phyloP scores from a whole-genome alignment of 2,329 filamentous ascomycete genomes.

The Gyromitra esculenta region DNA sequence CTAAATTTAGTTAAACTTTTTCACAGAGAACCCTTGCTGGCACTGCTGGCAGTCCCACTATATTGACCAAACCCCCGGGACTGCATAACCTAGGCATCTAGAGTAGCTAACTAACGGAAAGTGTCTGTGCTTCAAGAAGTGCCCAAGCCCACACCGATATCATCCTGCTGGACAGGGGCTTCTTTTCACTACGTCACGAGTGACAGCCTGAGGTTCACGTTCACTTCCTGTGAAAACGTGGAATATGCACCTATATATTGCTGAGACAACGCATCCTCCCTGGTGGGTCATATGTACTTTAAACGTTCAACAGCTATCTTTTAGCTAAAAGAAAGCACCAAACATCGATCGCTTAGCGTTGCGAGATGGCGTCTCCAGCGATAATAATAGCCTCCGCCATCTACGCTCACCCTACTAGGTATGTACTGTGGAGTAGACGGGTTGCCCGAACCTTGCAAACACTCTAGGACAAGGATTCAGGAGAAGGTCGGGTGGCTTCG shows the following conservation, averaged over 20 bases:
- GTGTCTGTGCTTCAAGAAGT: not conserved
- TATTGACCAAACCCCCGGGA: not conserved
- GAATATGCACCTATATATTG: not conserved
- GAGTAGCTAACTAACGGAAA: not conserved
- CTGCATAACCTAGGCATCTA: not conserved
- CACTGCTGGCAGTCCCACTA: not conserved
- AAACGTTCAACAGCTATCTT: not conserved
- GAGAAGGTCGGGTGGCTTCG: not conserved
- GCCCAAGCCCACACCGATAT: not conserved
- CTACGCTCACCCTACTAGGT: too few relatives aligned
- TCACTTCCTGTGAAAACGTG: not conserved
- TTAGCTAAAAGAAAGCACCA: not conserved
- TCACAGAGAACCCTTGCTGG: not conserved
- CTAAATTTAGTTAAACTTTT: not conserved
- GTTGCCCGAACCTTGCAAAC: not conserved
- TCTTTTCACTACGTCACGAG: not conserved
- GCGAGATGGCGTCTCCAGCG: not conserved
- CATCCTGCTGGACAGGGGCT: not conserved
- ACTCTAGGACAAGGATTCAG: constrained; percentile 3
- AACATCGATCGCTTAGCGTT: not conserved
- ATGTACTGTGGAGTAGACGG: not conserved
- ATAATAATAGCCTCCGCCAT: not conserved
- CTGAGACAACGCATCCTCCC: not conserved
- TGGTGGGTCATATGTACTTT: not conserved
- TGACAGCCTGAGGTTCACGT: not conserved